A percentile compares a stretch with the other conserved stretches of the same genome.
Evolutionary conservation across 345 rosid genomes (phyloP).

Genomic region (Syzygium oleosum): DNA sequence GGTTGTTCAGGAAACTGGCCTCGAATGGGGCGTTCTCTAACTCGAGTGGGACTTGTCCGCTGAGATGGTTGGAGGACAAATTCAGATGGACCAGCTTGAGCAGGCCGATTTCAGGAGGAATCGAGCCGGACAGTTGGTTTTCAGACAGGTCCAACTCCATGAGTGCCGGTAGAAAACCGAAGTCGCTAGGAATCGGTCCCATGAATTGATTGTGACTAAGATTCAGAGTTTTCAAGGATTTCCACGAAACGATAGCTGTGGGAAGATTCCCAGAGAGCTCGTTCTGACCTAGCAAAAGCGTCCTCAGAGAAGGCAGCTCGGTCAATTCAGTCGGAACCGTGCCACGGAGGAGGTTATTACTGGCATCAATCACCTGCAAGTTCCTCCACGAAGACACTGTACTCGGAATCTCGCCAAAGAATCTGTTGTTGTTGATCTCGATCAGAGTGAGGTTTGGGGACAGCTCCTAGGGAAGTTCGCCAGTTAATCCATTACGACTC

Average conservation of each 20-base stretch:
- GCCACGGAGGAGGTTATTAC: slow-evolving; percentile 35
- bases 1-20: slow-evolving; percentile 36
- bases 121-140: slow-evolving; percentile 34
- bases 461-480: slow-evolving; percentile 35
- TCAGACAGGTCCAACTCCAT: slow-evolving; percentile 31
- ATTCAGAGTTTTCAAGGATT: slow-evolving; percentile 16
- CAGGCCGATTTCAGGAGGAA: slow-evolving; percentile 34
- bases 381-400: slow-evolving; percentile 23
- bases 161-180: slow-evolving; percentile 25
- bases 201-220: slow-evolving; percentile 33
- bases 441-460: slow-evolving; percentile 19
- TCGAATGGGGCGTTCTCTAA: slow-evolving; percentile 27
- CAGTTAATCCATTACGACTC: slow-evolving; percentile 29
- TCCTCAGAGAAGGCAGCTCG: slow-evolving; percentile 12
- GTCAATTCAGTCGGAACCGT: slow-evolving; percentile 37
- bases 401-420: slow-evolving; percentile 33
- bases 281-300: slow-evolving; percentile 37
- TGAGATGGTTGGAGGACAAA: slow-evolving; percentile 46
- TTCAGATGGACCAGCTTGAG: slow-evolving; percentile 13
- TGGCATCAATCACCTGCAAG: slow-evolving; percentile 23
- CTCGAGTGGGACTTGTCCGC: slow-evolving; percentile 27
- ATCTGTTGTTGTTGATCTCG: slow-evolving; percentile 29
- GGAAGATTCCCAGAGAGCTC: slow-evolving; percentile 39
- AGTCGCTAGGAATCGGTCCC: slow-evolving; percentile 31
- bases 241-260: slow-evolving; percentile 30